Evolutionary conservation across 2,329 filamentous ascomycete genomes (phyloP).

Genomic region (Alternaria postmessia): DNA sequence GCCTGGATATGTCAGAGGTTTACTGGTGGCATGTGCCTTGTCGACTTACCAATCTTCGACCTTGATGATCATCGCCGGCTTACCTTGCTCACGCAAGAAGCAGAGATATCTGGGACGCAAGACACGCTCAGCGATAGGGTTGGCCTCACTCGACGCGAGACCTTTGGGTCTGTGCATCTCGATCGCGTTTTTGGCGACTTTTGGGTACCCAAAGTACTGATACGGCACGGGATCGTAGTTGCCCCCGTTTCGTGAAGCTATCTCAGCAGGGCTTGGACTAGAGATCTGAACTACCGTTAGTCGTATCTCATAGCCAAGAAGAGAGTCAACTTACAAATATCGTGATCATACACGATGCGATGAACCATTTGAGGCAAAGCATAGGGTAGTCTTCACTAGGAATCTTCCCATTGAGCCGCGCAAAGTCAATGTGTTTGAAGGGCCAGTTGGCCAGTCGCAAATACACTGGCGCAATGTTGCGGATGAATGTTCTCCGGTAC

Average conservation of each 20-base stretch:
- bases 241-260: conserved; percentile 29
- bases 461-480: conserved; percentile 37
- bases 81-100: conserved; percentile 33
- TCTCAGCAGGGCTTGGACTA: conserved; percentile 24
- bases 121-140: conserved; percentile 38
- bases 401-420: conserved; percentile 24
- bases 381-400: conserved; percentile 34
- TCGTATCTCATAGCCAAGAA: background rate
- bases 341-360: conserved; percentile 34
- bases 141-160: conserved; percentile 19
- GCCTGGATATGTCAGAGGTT: conserved; percentile 12
- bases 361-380: conserved; percentile 42
- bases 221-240: conserved; percentile 42
- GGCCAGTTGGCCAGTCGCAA: conserved; percentile 45
- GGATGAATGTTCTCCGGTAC: conserved; percentile 42
- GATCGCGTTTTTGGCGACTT: conserved; percentile 40
- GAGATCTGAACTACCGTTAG: conserved; percentile 30
- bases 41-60: conserved; percentile 36
- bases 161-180: conserved; percentile 27
- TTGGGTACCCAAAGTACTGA: conserved; percentile 40
- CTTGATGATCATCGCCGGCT: conserved; percentile 29
- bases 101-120: conserved; percentile 41
- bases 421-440: conserved; percentile 38
- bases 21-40: background rate
- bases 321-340: conserved; percentile 30